Percentiles rank a stretch among this genome's conserved stretches.
Evolutionary conservation across 345 rosid species (phyloP).

Genomic region (Microthlaspi erraticum): DNA sequence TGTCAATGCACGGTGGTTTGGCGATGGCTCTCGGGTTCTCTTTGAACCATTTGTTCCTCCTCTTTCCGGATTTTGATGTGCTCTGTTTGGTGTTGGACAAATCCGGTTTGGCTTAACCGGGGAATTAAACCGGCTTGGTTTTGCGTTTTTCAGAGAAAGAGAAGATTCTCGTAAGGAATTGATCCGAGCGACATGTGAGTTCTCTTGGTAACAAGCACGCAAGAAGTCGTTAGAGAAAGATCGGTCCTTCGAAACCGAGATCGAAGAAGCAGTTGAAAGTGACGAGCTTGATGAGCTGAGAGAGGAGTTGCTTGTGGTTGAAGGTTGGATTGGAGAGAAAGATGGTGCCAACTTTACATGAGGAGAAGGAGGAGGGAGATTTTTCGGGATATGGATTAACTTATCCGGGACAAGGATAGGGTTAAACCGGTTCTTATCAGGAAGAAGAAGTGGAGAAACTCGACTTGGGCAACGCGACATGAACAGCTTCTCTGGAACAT

Average conservation of each 20-base stretch:
- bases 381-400: conserved; percentile 51
- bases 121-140: conserved; percentile 32
- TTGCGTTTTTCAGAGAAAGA: conserved; percentile 34
- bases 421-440: conserved; percentile 29
- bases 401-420: conserved; percentile 38
- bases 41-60: conserved; percentile 41
- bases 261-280: conserved; percentile 50
- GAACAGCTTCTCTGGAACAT: conserved; percentile 66
- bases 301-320: conserved; percentile 37
- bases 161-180: conserved; percentile 63
- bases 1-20: conserved; percentile 47
- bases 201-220: conserved; percentile 75
- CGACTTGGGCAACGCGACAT: conserved; percentile 45
- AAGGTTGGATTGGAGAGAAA: conserved; percentile 46
- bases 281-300: conserved; percentile 60
- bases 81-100: conserved; percentile 38
- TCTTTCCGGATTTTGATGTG: conserved; percentile 37
- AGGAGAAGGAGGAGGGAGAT: conserved; percentile 53
- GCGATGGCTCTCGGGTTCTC: conserved; percentile 69
- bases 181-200: conserved; percentile 69
- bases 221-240: conserved; percentile 86
- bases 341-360: conserved; percentile 47
- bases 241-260: conserved; percentile 59
- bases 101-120: conserved; percentile 26
- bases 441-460: conserved; percentile 40